Base-by-base conservation (phyloP, 2,329 filamentous ascomycete species). In the Phoma sp. region DNA sequence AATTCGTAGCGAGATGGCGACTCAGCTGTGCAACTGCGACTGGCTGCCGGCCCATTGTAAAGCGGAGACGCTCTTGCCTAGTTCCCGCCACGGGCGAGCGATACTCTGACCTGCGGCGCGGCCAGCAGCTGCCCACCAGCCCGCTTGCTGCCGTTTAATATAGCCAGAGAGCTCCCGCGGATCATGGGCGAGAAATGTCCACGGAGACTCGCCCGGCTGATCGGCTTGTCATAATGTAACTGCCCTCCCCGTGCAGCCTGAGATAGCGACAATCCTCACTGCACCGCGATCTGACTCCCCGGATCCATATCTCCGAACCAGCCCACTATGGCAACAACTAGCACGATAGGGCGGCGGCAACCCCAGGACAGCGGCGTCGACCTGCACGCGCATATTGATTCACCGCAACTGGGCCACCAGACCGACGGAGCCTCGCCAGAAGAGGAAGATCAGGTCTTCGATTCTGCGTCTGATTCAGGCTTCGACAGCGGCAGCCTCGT, bases 401-500 rank as follows among this genome's bases (percentile, higher is more conserved):
- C 33, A n/a, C 33, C 50, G 9, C 50, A 48, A 37, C 11, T 34
- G 11, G 20, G 33, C 43, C 50, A 48, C 38, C 43, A 37, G 14
- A 17, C 29, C 30, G 43, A 37, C 17, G 38, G 43, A 4, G 9
- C 33, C n/a, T 11, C 32, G 5, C 23, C 39, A 11, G 42, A 54
- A 3, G 49, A 56, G 12, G 39, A 42, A 3, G 40, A 56, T 12
- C 55, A 55, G n/a, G 26, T 39, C 10, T 39, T 56, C 28, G 66
- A 62, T 43, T 58, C 54, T 20, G 60, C 54, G 10, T 69, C 68
- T 7, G 73, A 75, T 55, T 74, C 71, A 2, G 73, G 65, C 43
- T 72, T 74, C 56, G 72, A 75, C 60, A 71, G 66, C 56, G 72
- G 70, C 36, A 72, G 67, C 34, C 61, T 74, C 18, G 56, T 75